Base-by-base conservation (phyloP, 208 protist genomes). In the Cochliopodium minus region DNA sequence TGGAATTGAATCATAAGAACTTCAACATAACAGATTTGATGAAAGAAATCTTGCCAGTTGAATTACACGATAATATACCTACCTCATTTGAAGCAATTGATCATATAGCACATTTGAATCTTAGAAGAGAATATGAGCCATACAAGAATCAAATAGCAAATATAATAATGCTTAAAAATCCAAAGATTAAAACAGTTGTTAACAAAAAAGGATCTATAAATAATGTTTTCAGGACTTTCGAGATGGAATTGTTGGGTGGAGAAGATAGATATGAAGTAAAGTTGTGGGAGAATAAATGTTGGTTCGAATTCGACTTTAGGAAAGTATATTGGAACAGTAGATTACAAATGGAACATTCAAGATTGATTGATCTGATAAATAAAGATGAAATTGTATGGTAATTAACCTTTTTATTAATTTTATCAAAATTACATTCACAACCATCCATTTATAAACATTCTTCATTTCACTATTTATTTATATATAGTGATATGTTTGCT, bases 251-350 rank as follows among this genome's bases (percentile, higher is more conserved):
- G 35, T 78, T 97, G 48, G 90, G 79, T 6, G 77, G 81, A 46
- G 76, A 91, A 22, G 25, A 61, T 13, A 43, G 75, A 28, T 62
- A 76, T 13, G 34, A 57, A 17, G 77, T 74, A 2, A 73, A 69
- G 17, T 74, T 90, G 55, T 82, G 82, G 35, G 89, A 97, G 63
- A 81, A 88, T 67, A 84, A 78, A 11, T 90, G 78, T 63, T 54
- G 52, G 53, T 96, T 97, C 60, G 67, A 66, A 39, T 87, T 96
- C 32, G 87, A 94, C 54, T 96, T 91, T 73, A 78, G 83, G 52
- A 74, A 86, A 48, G 92, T 97, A 20, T 97, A 97, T 70, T 97
- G 92, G 91, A 97, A 97, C 76, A 89, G 78, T 49, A 74, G 90
- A 17, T 76, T 97, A 17, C 76, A 81, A 50, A 71, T 70, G 32